phyloP scores from a whole-genome alignment of 441 rosid genomes.

The Theobroma grandiflorum region DNA sequence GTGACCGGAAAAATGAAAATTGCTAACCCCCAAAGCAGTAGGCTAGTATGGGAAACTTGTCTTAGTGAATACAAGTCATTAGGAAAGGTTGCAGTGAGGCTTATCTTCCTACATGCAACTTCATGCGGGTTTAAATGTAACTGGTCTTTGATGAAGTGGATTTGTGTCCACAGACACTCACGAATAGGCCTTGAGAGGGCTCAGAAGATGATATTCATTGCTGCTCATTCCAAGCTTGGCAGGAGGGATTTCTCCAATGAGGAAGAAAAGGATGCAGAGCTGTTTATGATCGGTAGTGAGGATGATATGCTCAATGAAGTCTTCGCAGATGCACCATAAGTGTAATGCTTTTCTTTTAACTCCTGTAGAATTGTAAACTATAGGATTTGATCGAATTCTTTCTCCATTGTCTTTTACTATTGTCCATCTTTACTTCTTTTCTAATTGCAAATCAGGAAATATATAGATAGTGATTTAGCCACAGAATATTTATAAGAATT shows the following conservation, averaged over 20 bases:
- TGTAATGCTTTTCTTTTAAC: conserved; percentile 52
- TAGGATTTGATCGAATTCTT: conserved; percentile 54
- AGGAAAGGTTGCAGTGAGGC: conserved; percentile 55
- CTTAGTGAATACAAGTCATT: conserved; percentile 53
- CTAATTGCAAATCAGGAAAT: conserved; percentile 31
- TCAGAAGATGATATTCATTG: conserved; percentile 54
- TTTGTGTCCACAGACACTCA: conserved; percentile 45
- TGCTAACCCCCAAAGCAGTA: conserved; percentile 58
- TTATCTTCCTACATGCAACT: conserved; percentile 57
- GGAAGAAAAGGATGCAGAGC: conserved; percentile 61
- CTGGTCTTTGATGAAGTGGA: conserved; percentile 49
- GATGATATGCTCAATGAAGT: conserved; percentile 68
- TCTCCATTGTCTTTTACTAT: conserved; percentile 30
- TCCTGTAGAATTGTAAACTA: conserved; percentile 40
- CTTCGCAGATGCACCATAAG: conserved; percentile 54
- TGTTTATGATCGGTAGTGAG: conserved; percentile 49
- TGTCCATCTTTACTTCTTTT: conserved; percentile 34
- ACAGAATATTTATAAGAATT: conserved; percentile 34
- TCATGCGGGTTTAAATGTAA: conserved; percentile 51
- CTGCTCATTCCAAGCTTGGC: conserved; percentile 54
- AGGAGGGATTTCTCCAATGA: conserved; percentile 50
- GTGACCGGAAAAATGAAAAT: conserved; percentile 56
- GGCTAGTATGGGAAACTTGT: conserved; percentile 62
- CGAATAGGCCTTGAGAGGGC: conserved; percentile 48
- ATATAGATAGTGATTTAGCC: conserved; percentile 30